Evolutionary conservation across 768 basidiomycete species (phyloP).

Genomic region (Podaxis rugospora): DNA sequence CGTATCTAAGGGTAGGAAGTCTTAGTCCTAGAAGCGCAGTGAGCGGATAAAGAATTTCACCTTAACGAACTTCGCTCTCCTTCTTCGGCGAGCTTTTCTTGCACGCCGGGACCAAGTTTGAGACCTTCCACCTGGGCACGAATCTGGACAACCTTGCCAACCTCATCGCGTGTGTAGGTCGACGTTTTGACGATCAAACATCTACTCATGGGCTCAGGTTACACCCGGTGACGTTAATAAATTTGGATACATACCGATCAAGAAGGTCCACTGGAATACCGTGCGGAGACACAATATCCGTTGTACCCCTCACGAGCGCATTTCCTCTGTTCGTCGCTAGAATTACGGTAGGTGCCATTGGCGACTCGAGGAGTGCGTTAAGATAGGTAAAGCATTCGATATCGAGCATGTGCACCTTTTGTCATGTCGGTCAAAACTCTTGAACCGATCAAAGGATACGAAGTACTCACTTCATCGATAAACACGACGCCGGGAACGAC

Average conservation of each 20-base stretch:
- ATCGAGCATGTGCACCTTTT: constrained; percentile 97
- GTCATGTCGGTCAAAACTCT: constrained; percentile 8
- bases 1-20: constrained; percentile 52
- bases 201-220: constrained; percentile 28
- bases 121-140: constrained; percentile 87
- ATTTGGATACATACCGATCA: constrained; percentile 59
- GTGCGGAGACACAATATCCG: constrained; percentile 87
- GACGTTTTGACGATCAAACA: constrained; percentile 96
- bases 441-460: not conserved
- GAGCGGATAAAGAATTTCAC: constrained; percentile 31
- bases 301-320: constrained; percentile 88
- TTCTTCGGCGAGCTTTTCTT: constrained; percentile 77
- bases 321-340: constrained; percentile 95
- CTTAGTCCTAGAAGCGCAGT: not conserved
- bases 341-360: constrained; percentile 97
- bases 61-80: constrained; percentile 80
- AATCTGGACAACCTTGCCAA: constrained; percentile 81
- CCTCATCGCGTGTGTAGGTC: constrained; percentile 76
- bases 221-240: constrained; percentile 7
- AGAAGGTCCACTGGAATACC: constrained; percentile 92
- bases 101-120: constrained; percentile 65
- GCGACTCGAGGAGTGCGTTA: constrained; percentile 91
- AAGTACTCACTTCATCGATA: constrained; percentile 83
- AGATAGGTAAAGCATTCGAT: constrained; percentile 99
- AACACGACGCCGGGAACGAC: constrained; percentile 97